Base-by-base conservation (phyloP, 2,329 filamentous ascomycete species). In the Hymenotorrendiella dingleyae region DNA sequence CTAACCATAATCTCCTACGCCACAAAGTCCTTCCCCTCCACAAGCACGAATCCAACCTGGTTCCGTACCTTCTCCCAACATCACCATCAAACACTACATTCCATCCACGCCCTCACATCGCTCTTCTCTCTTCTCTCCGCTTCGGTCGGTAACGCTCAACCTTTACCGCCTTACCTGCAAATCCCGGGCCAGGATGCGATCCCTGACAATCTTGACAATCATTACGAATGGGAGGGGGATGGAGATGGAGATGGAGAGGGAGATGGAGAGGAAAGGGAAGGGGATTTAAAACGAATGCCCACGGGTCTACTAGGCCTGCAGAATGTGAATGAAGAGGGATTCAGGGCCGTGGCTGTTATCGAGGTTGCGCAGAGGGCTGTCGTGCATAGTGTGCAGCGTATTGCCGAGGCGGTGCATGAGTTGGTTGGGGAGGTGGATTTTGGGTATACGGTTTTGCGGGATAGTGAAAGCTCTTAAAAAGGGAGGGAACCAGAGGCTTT, bases 371-470 rank as follows among this genome's bases (percentile, higher is more conserved):
- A 50, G 36, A 41, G 47, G 37, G 52, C 45, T 36, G 36, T 42
- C 5, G 24, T 17, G 11, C 20, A 42, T 35, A 26, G 29, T 21
- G 30, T 43, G 16, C 16, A 22, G 35, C 40, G 26, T 29, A 45
- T 47, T 34, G 66, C 85, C 48, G 65, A 63, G 62, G 69, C 70
- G 7, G 74, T 86, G 1, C 80, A 73, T 55, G 71, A 71, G 30
- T 63, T 87, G 20, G 82, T 86, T 1, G 84, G 84, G 1, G 82
- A 85, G 45, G 69, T 87, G 21, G 83, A 86, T 58, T 88, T 86
- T 41, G 22, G 39, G 4, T 40, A 37, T 36, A 30, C n/a, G 28
- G 28, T 30, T 30, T 30, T 30, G 28, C 6, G 11, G 6, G 28
- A 12, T 14, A 16, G 28, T n/a, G n/a, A n/a, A n/a, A n/a, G n/a